A percentile compares a stretch with the other conserved stretches of the same genome.
Conservation (phyloP, 768 basidiomycete species). For the Suillus discolor region DNA sequence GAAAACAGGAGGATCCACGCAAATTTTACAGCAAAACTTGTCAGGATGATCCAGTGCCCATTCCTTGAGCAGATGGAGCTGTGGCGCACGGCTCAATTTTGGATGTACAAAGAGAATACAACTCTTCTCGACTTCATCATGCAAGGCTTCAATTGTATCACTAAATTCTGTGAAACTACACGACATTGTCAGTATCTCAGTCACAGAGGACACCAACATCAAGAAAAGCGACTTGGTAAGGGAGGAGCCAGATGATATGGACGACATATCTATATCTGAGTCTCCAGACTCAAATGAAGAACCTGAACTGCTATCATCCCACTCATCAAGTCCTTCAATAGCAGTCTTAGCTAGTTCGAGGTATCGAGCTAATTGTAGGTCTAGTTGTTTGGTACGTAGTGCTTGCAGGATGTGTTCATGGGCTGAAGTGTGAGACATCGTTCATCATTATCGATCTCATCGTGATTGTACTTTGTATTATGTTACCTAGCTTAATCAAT, state of each 20-base stretch:
- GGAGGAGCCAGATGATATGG: neutral
- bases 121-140: constrained; percentile 2
- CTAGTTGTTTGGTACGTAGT: too few species aligned
- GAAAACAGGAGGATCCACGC: constrained; percentile 28
- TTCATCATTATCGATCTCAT: too few species aligned
- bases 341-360: too few species aligned
- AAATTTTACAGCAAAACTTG: constrained; percentile 29
- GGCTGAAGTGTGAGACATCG: too few species aligned
- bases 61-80: constrained; percentile 17
- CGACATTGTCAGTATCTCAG: neutral
- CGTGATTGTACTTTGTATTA: too few species aligned
- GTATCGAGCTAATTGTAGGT: too few species aligned
- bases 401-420: neutral
- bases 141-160: neutral
- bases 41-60: constrained; percentile 16
- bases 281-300: neutral
- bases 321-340: neutral
- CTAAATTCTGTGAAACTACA: neutral
- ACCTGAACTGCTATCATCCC: neutral
- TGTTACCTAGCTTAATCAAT: too few species aligned
- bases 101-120: neutral
- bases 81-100: constrained; percentile 4
- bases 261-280: neutral
- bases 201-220: neutral
- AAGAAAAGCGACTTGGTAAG: neutral